phyloP scores from a whole-genome alignment of 805 yeast species.

The Pichia nakasei region DNA sequence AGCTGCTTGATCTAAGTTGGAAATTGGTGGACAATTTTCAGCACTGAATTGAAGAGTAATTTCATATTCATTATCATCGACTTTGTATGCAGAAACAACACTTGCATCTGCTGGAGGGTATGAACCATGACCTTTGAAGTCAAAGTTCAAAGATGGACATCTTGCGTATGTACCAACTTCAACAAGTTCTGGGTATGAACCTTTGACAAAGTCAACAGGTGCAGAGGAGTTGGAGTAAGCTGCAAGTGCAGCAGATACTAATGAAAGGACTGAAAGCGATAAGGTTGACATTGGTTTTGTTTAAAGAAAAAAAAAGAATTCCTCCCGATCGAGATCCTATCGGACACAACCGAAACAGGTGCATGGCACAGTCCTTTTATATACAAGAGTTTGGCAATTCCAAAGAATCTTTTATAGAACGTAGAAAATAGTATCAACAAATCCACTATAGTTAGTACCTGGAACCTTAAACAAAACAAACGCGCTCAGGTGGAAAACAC shows the following conservation, averaged over 20 bases:
- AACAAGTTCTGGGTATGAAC: not conserved
- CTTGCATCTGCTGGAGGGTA: conserved; percentile 15
- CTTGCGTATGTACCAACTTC: conserved; percentile 1
- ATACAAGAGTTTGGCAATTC: too few relatives aligned
- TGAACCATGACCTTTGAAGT: conserved; percentile 4
- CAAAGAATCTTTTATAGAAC: too few relatives aligned
- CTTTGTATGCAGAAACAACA: conserved; percentile 9
- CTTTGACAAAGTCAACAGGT: conserved; percentile 8
- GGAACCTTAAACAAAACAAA: too few relatives aligned
- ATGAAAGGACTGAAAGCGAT: not conserved
- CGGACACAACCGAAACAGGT: too few relatives aligned
- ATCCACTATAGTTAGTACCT: too few relatives aligned
- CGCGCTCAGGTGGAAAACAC: too few relatives aligned
- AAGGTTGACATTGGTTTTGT: not conserved
- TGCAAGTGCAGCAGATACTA: not conserved
- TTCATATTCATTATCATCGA: conserved; percentile 10
- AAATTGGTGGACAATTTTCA: conserved; percentile 8
- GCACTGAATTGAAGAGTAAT: conserved; percentile 13
- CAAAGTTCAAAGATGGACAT: conserved; percentile 15
- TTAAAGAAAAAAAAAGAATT: not conserved
- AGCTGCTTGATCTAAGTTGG: conserved; percentile 20
- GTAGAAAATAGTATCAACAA: too few relatives aligned
- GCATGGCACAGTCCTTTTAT: too few relatives aligned
- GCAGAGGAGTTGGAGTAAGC: not conserved
- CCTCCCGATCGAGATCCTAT: too few relatives aligned